Evolutionary conservation across 148 eudicot species (phyloP), one percentile per base, ranked within the genome.

Genomic region (Spergularia bocconei): DNA sequence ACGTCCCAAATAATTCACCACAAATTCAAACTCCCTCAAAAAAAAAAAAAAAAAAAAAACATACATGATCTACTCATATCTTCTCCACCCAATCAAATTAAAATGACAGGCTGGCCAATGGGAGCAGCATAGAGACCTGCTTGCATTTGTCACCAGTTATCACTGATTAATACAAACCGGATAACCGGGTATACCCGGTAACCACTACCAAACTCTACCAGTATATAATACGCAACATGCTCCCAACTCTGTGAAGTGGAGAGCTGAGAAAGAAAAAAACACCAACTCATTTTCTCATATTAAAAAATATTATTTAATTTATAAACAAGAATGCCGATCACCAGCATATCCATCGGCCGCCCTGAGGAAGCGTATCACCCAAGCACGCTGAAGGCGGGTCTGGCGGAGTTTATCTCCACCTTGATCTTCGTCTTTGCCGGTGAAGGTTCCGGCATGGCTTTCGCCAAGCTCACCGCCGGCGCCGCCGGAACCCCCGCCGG

Each of bases 391-490:
- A 86, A 79, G 52, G 83, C 84, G 16, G 86, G 84, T 2, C 33
- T 86, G 61, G 84, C 88, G 3, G 88, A 85, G 81, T 85, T 85
- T 48, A 80, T 85, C 75, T 82, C 88, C 4, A 81, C 85, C 41
- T 72, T 82, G 0, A 82, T 85, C 65, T 85, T 85, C 47, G 87
- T 85, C 23, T 83, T 83, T 25, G 89, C 89, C 8, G 89, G 89
- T 0, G 82, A 86, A 36, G 89, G 89, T 57, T 84, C 87, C 10
- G 89, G 87, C 13, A 82, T 84, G 85, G 89, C 89, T 7, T 84
- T 79, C 69, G 82, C 78, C 57, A 85, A 85, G 81, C 72, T 85
- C 0, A 85, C 88, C 15, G 79, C 23, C 3, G 73, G 80, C 48
- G 88, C 80, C 11, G 63, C 88, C 33, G 48, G 65, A n/a, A 83